Evolutionary conservation across 345 rosid species (phyloP), one percentile per base, ranked within the genome.

Genomic region (Populus pruinosa): DNA sequence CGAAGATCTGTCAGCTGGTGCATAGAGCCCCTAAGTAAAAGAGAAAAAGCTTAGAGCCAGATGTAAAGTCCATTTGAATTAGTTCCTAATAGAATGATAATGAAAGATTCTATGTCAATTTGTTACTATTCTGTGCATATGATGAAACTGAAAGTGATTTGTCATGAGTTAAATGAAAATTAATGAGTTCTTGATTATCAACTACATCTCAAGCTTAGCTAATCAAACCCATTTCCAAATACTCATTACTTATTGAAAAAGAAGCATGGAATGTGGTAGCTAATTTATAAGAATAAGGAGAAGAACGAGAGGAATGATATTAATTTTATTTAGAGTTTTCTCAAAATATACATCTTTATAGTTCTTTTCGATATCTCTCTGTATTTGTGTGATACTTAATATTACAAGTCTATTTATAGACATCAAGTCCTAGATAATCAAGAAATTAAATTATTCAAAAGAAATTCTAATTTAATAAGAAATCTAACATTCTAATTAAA

Each of bases 1-100:
- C 47, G 11, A 71, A 71, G 70, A 76, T 84, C 41, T 82, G 67
- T 76, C 50, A 76, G 71, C 67, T 61, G 69, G 47, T 47, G 33
- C 18, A 44, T 27, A 36, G n/a, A 53, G 64, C 12, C 8, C 35
- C 6, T 10, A 3, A 4, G 13, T 9, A 1, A 69, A 77, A 38
- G 43, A 35, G n/a, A 76, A 11, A 36, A 13, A 38, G 21, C 17
- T 12, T 53, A 6, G 43, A n/a, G 50, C 23, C 43, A 43, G 27
- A 70, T 33, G 74, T 27, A 11, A 67, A 39, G 23, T 53, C 25
- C n/a, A 8, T 18, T 23, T 2, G 35, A 63, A 38, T 70, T 38
- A 72, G 49, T 61, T 67, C 50, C 63, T 27, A 66, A 14, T 25
- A 29, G 41, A 38, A 66, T 27, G 35, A 14, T 63, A 11, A 29